Percentiles rank a stretch among this genome's conserved stretches.
Conservation (phyloP, 257 asterid genomes). For the Solanum clarkiae region DNA sequence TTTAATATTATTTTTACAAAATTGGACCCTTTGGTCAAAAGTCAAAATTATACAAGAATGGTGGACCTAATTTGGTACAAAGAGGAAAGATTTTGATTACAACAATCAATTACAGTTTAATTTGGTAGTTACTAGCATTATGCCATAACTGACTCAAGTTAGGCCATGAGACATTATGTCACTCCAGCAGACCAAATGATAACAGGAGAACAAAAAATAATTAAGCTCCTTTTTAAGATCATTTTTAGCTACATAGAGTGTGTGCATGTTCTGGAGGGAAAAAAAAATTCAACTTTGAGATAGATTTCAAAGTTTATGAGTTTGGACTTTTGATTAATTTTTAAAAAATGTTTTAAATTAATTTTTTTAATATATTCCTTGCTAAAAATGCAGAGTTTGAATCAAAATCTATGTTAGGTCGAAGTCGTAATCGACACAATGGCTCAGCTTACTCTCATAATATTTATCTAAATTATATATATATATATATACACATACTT, state of each 20-base stretch:
- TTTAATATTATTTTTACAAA: neutral
- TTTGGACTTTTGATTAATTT: neutral
- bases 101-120: neutral
- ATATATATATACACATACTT: too few relatives aligned
- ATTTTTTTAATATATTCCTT: neutral
- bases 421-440: too few relatives aligned
- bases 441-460: neutral
- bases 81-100: neutral
- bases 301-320: neutral
- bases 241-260: neutral
- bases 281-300: too few relatives aligned
- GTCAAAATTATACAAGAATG: neutral
- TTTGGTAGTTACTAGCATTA: neutral
- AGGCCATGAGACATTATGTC: neutral
- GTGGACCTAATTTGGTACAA: neutral
- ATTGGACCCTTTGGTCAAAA: neutral
- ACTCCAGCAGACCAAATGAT: neutral
- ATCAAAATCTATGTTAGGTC: neutral
- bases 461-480: too few relatives aligned
- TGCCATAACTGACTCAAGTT: neutral
- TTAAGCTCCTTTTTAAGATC: neutral
- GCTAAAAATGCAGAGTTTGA: neutral
- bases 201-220: neutral
- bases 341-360: neutral
- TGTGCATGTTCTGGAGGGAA: too few relatives aligned